Percentiles rank a stretch among this genome's conserved stretches.
Conservation (phyloP, 2,329 filamentous ascomycete species). For the Aureobasidium sp. region DNA sequence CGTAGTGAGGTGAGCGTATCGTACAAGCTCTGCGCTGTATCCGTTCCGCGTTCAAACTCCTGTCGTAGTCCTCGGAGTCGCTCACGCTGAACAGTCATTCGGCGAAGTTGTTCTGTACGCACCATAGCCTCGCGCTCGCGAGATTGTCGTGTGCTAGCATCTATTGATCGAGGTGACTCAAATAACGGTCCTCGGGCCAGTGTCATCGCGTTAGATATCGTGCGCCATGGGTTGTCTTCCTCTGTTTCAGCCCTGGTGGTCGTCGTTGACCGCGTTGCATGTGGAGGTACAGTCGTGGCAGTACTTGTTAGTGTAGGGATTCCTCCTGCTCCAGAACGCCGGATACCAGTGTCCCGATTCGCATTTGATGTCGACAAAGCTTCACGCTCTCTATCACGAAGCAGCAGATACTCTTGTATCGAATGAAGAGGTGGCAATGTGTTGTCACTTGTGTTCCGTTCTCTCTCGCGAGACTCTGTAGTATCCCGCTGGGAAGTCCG, state of each 20-base stretch:
- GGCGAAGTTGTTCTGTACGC: constrained; percentile 11
- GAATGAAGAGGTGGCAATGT: constrained; percentile 15
- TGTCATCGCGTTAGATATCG: constrained; percentile 40
- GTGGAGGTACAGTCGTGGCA: constrained; percentile 9
- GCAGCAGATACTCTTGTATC: constrained; percentile 13
- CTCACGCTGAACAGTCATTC: constrained; percentile 8
- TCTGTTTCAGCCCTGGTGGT: constrained; percentile 3
- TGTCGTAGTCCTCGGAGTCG: constrained; percentile 7
- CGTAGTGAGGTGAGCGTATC: constrained; percentile 8
- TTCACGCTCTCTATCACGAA: constrained; percentile 13
- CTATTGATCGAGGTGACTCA: constrained; percentile 20
- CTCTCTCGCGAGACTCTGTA: not conserved
- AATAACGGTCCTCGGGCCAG: constrained; percentile 32
- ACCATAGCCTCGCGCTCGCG: constrained; percentile 3
- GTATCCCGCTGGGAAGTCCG: constrained; percentile 3
- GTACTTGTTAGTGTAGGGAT: not conserved
- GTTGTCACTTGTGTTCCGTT: constrained; percentile 1
- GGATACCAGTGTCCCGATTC: not conserved
- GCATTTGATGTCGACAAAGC: not conserved
- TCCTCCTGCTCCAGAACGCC: constrained; percentile 1
- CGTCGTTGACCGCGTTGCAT: constrained; percentile 11
- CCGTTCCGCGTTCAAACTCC: constrained; percentile 11
- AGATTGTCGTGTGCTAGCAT: constrained; percentile 12
- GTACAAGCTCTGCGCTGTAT: constrained; percentile 7
- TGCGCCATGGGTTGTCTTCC: constrained; percentile 40